Evolutionary conservation across 306 rosid species (phyloP), one percentile per base, ranked within the genome.

Genomic region (Dicorynia guianensis): DNA sequence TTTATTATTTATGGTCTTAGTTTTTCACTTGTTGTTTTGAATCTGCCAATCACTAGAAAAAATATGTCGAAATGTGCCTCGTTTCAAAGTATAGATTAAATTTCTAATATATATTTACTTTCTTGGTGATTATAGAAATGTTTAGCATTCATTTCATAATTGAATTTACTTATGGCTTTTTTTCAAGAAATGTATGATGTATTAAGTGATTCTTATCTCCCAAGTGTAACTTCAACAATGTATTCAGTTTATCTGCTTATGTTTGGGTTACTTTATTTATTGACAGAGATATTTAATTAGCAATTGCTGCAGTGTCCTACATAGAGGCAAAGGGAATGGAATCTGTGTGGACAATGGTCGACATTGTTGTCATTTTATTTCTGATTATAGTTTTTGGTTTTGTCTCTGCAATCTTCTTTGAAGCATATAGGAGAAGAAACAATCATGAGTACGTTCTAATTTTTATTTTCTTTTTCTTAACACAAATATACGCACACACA

Each of bases 391-490:
- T 77, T 39, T 72, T 83, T 7, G 89, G 75, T 52, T 78, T 92
- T 58, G 33, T 81, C 38, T 86, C 80, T 50, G 74, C 75, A 12
- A 72, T 92, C 34, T 15, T 96, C 58, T 14, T 89, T 42, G 93
- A 88, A 85, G 96, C 91, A 71, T 87, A 85, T 73, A 82, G 89
- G 69, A 85, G 96, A 78, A 85, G 96, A 75, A 84, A 84, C 85
- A 90, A 90, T 84, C 84, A 88, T 76, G 67, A 75, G 99, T 96
- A 86, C 67, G 79, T 60, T 8, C 66, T 54, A n/a, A 50, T 11
- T 40, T 74, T 69, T 53, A 40, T 30, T 18, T 33, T 13, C 43
- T 39, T 49, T 25, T 1, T 38, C 34, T 33, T 1, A 25, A 25
- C 30, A 25, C 30, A 25, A n/a, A n/a, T 25, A 25, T 25, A 2